Evolutionary conservation across 2,329 filamentous ascomycete genomes (phyloP).

Genomic region (Arthroderma sp.): DNA sequence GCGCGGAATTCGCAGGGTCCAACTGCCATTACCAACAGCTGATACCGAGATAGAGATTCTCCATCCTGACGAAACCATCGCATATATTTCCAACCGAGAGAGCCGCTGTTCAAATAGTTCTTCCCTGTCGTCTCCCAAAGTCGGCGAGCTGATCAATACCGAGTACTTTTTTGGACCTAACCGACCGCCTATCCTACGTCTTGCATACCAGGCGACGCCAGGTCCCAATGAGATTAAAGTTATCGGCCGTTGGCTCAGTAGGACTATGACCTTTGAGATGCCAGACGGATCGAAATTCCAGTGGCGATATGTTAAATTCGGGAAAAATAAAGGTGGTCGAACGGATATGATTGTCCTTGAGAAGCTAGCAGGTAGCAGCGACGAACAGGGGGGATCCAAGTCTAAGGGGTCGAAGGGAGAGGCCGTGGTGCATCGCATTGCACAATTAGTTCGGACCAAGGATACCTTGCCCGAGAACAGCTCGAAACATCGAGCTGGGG

Average conservation of each 20-base stretch:
- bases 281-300: constrained; percentile 37
- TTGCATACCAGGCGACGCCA: constrained; percentile 7
- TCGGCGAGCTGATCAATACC: constrained; percentile 35
- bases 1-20: constrained; percentile 17
- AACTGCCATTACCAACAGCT: constrained; percentile 24
- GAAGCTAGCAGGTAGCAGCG: constrained; percentile 4
- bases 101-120: constrained; percentile 38
- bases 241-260: constrained; percentile 32
- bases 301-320: constrained; percentile 42
- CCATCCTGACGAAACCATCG: constrained; percentile 25
- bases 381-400: neutral
- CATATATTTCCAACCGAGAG: constrained; percentile 41
- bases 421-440: constrained; percentile 14
- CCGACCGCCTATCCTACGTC: constrained; percentile 36
- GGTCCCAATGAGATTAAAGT: constrained; percentile 19
- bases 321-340: constrained; percentile 18
- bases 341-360: constrained; percentile 19
- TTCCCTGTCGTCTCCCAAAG: constrained; percentile 28
- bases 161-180: constrained; percentile 46
- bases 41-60: constrained; percentile 25
- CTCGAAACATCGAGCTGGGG: constrained; percentile 25
- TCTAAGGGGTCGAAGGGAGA: neutral
- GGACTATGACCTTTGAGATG: constrained; percentile 35
- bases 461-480: constrained; percentile 29
- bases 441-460: constrained; percentile 28